Evolutionary conservation across 352 stramenopile species (phyloP), one percentile per base, ranked within the genome.

Genomic region (Phytophthora lateralis): DNA sequence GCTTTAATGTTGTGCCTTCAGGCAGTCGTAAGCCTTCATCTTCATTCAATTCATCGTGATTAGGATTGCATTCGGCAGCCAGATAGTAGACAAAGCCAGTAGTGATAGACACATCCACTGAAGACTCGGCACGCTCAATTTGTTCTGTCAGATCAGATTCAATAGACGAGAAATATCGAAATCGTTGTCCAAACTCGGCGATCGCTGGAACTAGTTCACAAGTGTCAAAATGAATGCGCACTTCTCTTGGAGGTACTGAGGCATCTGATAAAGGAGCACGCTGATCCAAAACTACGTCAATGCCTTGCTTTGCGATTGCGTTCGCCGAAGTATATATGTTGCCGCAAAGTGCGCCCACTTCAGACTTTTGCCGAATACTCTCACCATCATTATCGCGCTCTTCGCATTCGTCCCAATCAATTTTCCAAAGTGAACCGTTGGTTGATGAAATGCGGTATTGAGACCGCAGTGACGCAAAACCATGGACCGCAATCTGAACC

Each of bases 81-180:
- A 88, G 60, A 44, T 78, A 83, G 29, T 89, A 63, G 1, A 89
- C 78, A 27, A 77, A 73, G 2, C 83, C 80, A 24, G 83, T 90
- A 2, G 80, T 85, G 26, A 90, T 76, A 0, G 83, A 92, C 14
- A 90, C 57, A 18, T 78, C 78, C 37, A 88, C 51, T 0, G 75
- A 67, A 10, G 35, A 43, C 0, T 58, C 56, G 12, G 65, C 60
- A 18, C 59, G 53, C 35, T 76, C 71, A 12, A 59, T 57, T 43
- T 82, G 82, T 2, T 68, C 59, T 7, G 55, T 55, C 30, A 89
- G 53, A 3, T 63, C 53, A 3, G 78, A 73, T 35, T 85, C 58
- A n/a, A 77, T 70, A 3, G 69, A 69, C 20, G 87, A 35, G 29
- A 90, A 87, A 2, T 80, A 76, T 38, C 73, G 63, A 4, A 80